phyloP scores from a whole-genome alignment of 148 eudicot genomes.

The Amaranthus hypochondriacus region DNA sequence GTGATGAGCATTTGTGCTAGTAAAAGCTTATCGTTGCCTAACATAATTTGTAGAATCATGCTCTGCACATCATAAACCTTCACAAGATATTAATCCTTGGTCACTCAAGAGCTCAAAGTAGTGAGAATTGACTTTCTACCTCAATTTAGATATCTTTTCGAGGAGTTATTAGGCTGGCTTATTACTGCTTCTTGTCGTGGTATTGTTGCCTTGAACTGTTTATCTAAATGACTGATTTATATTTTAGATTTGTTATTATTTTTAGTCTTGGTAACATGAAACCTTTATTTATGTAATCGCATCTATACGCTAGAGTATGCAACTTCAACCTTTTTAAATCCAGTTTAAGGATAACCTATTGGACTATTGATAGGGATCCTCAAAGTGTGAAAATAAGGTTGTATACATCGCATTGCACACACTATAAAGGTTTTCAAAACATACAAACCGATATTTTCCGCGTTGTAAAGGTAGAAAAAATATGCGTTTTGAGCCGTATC shows the following conservation, averaged over 20 bases:
- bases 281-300: neutral
- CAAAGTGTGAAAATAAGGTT: neutral
- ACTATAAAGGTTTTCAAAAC: no score
- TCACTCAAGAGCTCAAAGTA: conserved; percentile 21
- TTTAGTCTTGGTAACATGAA: conserved; percentile 1
- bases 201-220: conserved; percentile 7
- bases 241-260: neutral
- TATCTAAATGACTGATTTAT: conserved; percentile 6
- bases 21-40: conserved; percentile 16
- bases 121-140: conserved; percentile 14
- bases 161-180: conserved; percentile 22
- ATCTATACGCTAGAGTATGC: neutral
- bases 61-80: conserved; percentile 21
- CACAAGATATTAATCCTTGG: conserved; percentile 20
- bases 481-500: no score
- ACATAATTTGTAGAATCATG: conserved; percentile 24
- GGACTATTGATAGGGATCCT: neutral
- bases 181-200: conserved; percentile 17
- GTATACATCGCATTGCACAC: no score
- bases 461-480: no score
- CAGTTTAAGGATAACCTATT: neutral
- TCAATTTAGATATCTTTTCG: conserved; percentile 24
- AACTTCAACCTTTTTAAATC: neutral
- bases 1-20: conserved; percentile 2
- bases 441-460: no score